Evolutionary conservation across 495 filamentous ascomycete genomes (phyloP).

Genomic region (Penicillium pancosmium): DNA sequence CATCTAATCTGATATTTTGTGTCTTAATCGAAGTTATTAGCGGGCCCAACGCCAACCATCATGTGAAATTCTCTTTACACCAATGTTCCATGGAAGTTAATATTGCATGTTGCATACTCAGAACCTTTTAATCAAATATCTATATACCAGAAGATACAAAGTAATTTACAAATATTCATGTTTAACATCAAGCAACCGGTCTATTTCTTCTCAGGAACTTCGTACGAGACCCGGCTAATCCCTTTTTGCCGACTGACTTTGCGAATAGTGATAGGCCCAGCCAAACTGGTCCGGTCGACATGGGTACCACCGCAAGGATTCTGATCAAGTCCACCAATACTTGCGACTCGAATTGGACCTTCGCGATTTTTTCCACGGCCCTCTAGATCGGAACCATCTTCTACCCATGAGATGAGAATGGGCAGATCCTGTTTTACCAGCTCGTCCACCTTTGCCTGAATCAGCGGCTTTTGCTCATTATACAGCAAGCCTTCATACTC

Average conservation of each 20-base stretch:
- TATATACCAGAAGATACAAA: not conserved
- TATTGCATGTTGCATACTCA: not conserved
- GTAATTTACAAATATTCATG: not conserved
- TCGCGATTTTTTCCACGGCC: constrained; percentile 46
- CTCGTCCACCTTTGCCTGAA: constrained; percentile 59
- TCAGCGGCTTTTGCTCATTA: constrained; percentile 57
- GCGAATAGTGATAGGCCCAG: constrained; percentile 58
- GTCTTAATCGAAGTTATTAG: not conserved
- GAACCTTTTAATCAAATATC: not conserved
- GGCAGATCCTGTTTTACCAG: constrained; percentile 51
- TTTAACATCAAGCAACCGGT: not conserved
- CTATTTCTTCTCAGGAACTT: constrained; percentile 29
- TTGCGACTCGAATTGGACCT: constrained; percentile 45
- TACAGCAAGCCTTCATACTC: constrained; percentile 65
- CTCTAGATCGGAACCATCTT: constrained; percentile 41
- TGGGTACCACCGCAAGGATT: constrained; percentile 70
- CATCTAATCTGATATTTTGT: constrained; percentile 39
- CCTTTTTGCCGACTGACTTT: constrained; percentile 65
- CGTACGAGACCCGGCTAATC: constrained; percentile 57
- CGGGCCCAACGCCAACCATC: not conserved
- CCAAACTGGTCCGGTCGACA: constrained; percentile 52
- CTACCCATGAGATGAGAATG: constrained; percentile 56
- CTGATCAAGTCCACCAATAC: constrained; percentile 59
- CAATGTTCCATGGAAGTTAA: not conserved
- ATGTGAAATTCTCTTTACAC: not conserved